A percentile compares a stretch with the other conserved stretches of the same genome.
Conservation (phyloP, 2,329 filamentous ascomycete genomes). For the Aureobasidium sp. region DNA sequence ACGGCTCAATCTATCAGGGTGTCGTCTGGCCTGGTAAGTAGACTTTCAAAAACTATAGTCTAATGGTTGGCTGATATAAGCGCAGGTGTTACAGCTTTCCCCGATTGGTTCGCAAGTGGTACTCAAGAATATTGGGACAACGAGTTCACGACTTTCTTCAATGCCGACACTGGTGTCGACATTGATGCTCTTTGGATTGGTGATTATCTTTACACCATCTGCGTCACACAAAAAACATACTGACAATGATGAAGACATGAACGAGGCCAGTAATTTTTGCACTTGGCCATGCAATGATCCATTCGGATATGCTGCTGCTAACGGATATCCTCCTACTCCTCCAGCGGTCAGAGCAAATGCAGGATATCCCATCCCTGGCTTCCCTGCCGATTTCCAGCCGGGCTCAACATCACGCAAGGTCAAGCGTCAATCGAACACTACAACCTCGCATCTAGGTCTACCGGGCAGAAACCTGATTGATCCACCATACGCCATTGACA, state of each 20-base stretch:
- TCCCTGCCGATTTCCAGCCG: conserved; percentile 59
- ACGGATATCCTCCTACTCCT: conserved; percentile 50
- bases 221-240: neutral
- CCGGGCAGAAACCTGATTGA: conserved; percentile 54
- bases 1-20: conserved; percentile 49
- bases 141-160: conserved; percentile 59
- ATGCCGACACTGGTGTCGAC: conserved; percentile 54
- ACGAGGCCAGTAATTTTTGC: conserved; percentile 49
- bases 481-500: conserved; percentile 57
- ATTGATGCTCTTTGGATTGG: conserved; percentile 63
- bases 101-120: conserved; percentile 64
- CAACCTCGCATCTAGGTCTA: conserved; percentile 38
- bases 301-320: conserved; percentile 26
- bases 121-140: conserved; percentile 60
- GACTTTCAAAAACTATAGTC: too few species aligned
- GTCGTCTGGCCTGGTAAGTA: conserved; percentile 64
- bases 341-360: conserved; percentile 48
- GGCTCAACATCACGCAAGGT: conserved; percentile 17
- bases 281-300: conserved; percentile 32
- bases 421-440: conserved; percentile 14
- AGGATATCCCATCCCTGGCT: conserved; percentile 59
- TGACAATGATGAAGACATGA: conserved; percentile 50
- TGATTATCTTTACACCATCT: conserved; percentile 10
- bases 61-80: neutral
- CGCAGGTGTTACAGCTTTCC: conserved; percentile 23